phyloP scores from a whole-genome alignment of 768 basidiomycete species.

The Tylopilus cervinicoccineus region DNA sequence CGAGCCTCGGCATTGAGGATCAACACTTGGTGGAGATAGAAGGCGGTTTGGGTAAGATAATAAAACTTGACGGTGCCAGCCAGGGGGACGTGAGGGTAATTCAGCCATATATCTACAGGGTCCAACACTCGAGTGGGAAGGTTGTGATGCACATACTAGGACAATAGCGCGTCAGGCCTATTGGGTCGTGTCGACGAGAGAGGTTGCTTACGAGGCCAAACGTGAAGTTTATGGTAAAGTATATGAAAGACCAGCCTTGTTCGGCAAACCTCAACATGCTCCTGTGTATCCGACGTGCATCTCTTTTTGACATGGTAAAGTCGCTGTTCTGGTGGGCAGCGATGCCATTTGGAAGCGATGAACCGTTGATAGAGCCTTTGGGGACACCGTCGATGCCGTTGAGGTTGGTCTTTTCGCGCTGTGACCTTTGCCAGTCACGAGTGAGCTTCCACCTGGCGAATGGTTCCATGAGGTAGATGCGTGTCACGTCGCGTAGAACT shows the following conservation, averaged over 20 bases:
- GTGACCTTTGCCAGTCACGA: constrained; percentile 40
- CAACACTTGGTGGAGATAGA: constrained; percentile 89
- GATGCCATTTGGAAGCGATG: constrained; percentile 28
- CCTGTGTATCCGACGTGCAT: constrained; percentile 60
- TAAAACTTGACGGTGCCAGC: constrained; percentile 85
- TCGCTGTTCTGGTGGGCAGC: constrained; percentile 24
- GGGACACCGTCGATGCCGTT: constrained; percentile 28
- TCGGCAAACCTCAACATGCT: constrained; percentile 88
- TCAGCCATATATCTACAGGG: constrained; percentile 65
- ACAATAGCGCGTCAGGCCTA: constrained; percentile 7
- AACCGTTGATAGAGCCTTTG: constrained; percentile 24
- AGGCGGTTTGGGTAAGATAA: constrained; percentile 80
- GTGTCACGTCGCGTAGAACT: constrained; percentile 72
- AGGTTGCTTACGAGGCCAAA: constrained; percentile 75
- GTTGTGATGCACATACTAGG: constrained; percentile 75
- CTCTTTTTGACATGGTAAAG: constrained; percentile 35
- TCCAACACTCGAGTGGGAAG: constrained; percentile 64
- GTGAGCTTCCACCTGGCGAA: constrained; percentile 75
- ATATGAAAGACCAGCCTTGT: constrained; percentile 88
- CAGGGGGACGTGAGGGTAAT: constrained; percentile 80
- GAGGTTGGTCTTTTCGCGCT: constrained; percentile 14
- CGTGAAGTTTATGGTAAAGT: constrained; percentile 71
- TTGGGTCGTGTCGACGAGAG: constrained; percentile 4
- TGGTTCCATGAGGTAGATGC: constrained; percentile 74
- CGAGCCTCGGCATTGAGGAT: constrained; percentile 91